Evolutionary conservation across 768 basidiomycete species (phyloP).

Genomic region (Sarcodon sp.): DNA sequence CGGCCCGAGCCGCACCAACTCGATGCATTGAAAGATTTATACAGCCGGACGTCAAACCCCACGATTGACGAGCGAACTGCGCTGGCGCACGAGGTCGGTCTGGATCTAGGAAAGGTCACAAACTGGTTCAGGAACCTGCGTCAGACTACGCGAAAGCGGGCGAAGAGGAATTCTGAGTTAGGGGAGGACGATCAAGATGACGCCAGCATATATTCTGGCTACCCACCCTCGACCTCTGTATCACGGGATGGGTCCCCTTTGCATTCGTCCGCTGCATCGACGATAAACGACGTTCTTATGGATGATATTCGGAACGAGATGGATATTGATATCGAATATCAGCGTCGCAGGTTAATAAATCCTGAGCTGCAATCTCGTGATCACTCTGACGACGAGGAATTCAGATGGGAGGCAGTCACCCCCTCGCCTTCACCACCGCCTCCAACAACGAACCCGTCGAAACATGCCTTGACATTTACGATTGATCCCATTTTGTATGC

Average conservation of each 20-base stretch:
- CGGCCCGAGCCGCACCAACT: conserved; percentile 74
- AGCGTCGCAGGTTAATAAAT: background rate
- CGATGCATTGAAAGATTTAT: conserved; percentile 59
- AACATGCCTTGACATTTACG: conserved; percentile 14
- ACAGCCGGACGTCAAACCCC: conserved; percentile 55
- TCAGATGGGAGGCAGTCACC: conserved; percentile 63
- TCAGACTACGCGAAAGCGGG: conserved; percentile 67
- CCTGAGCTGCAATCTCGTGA: conserved; percentile 5
- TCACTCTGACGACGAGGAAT: conserved; percentile 46
- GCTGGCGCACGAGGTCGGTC: conserved; percentile 66
- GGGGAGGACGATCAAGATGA: conserved; percentile 29
- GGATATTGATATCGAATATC: conserved; percentile 21
- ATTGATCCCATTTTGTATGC: conserved; percentile 29
- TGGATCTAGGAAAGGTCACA: conserved; percentile 79
- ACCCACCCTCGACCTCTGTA: conserved; percentile 24
- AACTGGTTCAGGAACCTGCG: conserved; percentile 84
- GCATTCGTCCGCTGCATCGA: conserved; percentile 39
- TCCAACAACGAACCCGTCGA: background rate
- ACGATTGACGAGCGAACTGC: conserved; percentile 70
- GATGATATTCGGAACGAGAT: conserved; percentile 29
- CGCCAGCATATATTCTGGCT: conserved; percentile 6
- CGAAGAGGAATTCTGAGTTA: conserved; percentile 29
- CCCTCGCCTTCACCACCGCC: conserved; percentile 41
- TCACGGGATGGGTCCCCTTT: conserved; percentile 44
- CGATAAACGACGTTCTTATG: conserved; percentile 14